These are phyloP conservation scores for Kluyveromyces nonfermentans DNA, from an alignment of 805 yeast genomes.

Conservation along the genomic window DNA sequence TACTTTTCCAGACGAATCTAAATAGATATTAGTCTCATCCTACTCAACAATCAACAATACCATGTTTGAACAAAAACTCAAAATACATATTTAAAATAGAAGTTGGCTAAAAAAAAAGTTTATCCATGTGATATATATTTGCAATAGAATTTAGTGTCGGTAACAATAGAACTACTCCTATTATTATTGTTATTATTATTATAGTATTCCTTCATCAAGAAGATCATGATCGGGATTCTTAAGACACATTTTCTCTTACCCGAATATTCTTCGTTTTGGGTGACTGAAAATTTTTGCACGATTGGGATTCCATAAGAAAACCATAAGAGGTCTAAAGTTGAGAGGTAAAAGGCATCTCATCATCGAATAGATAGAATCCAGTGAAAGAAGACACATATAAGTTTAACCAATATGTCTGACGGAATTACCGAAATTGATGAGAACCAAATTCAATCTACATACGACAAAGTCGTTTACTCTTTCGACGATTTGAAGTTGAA, in stretches of 20 bases:
- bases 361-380: not conserved
- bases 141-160: not conserved
- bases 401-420: conserved; percentile 35
- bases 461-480: conserved; percentile 77
- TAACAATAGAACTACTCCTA: no score
- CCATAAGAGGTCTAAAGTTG: not conserved
- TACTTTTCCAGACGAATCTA: conserved; percentile 11
- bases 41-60: conserved; percentile 7
- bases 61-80: not conserved
- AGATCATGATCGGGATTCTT: not conserved
- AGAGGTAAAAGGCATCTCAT: not conserved
- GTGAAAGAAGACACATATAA: conserved; percentile 2
- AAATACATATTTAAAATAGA: no score
- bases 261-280: conserved; percentile 12
- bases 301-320: not conserved
- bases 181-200: no score
- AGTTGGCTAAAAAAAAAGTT: no score
- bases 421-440: conserved; percentile 75
- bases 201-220: not conserved
- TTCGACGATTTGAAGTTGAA: conserved; percentile 76
- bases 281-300: conserved; percentile 3
- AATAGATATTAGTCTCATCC: no score
- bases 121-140: not conserved
- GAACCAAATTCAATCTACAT: conserved; percentile 84
- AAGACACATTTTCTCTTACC: not conserved